A percentile compares a stretch with the other conserved stretches of the same genome.
Conservation (phyloP, 2,329 filamentous ascomycete genomes). For the Xylariales sp. region DNA sequence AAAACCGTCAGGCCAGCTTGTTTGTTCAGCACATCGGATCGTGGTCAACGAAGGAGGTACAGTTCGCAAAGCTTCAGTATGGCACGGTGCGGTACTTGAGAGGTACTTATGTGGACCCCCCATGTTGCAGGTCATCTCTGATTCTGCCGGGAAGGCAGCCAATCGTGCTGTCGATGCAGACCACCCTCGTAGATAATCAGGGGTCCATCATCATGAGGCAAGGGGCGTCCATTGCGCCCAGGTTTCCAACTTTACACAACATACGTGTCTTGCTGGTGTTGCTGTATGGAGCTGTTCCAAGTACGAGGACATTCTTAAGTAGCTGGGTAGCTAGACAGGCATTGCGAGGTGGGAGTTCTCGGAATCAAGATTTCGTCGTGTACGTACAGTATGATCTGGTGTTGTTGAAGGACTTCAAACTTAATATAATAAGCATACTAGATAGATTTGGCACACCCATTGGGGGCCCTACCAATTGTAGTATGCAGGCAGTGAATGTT, state of each 20-base stretch:
- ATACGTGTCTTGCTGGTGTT: slow-evolving; percentile 37
- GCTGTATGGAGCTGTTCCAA: slow-evolving; percentile 28
- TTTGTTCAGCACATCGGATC: slow-evolving; percentile 22
- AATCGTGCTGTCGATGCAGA: slow-evolving; percentile 41
- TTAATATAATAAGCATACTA: background rate
- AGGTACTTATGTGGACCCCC: slow-evolving; percentile 44
- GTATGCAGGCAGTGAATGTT: slow-evolving; percentile 5
- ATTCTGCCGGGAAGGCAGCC: slow-evolving; percentile 46
- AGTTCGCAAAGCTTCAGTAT: slow-evolving; percentile 19
- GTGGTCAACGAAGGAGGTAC: slow-evolving; percentile 18
- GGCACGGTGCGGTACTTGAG: slow-evolving; percentile 37
- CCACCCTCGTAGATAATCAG: slow-evolving; percentile 42
- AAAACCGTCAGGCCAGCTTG: background rate
- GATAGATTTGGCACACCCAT: background rate
- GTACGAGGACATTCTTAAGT: slow-evolving; percentile 13
- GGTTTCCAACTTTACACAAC: slow-evolving; percentile 35
- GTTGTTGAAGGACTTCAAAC: slow-evolving; percentile 5
- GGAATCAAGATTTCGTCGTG: background rate
- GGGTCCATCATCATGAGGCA: slow-evolving; percentile 47
- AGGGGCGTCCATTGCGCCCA: slow-evolving; percentile 43
- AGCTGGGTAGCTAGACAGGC: background rate
- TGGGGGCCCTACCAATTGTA: background rate
- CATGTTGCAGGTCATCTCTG: slow-evolving; percentile 43
- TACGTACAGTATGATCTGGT: slow-evolving; percentile 13
- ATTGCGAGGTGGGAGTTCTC: slow-evolving; percentile 2